Base-by-base conservation (phyloP, 257 asterid species). In the Penstemon newberryi region DNA sequence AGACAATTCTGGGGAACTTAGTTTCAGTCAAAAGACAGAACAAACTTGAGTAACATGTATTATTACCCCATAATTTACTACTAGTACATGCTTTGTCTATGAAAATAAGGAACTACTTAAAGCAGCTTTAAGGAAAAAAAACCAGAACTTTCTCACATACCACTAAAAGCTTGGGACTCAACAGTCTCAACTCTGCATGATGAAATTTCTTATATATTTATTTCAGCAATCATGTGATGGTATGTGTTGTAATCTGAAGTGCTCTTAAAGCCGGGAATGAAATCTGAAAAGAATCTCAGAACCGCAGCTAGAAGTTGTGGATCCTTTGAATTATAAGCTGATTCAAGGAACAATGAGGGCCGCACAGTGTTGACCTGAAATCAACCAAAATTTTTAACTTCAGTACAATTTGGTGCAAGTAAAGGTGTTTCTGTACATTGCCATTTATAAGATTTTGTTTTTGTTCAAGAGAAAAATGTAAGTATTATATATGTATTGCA, bases 311-410 rank as follows among this genome's bases (percentile, higher is more conserved):
- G 82, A 65, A 84, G 93, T 72, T 85, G 96, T 12, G 92, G 82
- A 68, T 93, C 91, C 73, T 83, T 88, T 43, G 96, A 84, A 62
- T 92, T 83, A 74, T 78, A 72, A 57, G 96, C 96, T 54, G 99
- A 88, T 76, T 90, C 96, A 4, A 93, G 95, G 80, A 93, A 93
- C 82, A 90, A 69, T 13, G 99, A 79, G 42, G 99, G 96, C 44
- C 71, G 84, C 9, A 90, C 88, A 5, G 92, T 90, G 74, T 75
- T 83, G 60, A 93, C 99, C 99, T 90, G 96, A 74, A 73, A 75
- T 38, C 59, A 42, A 73, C 44, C 56, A 60, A 50, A 61, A 9
- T 65, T 65, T 25, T 1, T 25, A 25, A 25, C 33, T 25, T 25
- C 33, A 25, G 33, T 25, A 25, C 1, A 25, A 65, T 8, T 19